Percentiles rank a stretch among this genome's conserved stretches.
Conservation (phyloP, 106 monocot species). For the Ottelia alismoides region DNA sequence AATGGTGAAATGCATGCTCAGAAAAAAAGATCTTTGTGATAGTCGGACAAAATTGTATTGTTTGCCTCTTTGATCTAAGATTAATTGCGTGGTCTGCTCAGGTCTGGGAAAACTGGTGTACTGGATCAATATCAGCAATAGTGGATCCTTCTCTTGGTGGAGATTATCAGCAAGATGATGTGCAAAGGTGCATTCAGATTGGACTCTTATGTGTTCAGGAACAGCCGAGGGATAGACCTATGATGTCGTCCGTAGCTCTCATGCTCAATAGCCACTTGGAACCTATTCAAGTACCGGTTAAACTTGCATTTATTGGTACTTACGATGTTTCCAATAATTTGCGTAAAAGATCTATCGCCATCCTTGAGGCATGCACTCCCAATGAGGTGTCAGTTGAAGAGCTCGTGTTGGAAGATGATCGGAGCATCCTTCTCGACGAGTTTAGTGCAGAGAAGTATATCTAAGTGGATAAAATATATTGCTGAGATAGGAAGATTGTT, state of each 20-base stretch:
- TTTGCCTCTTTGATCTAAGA: not conserved
- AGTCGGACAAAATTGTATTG: not conserved
- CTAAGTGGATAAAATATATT: no score
- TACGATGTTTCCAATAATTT: no score
- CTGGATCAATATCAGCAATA: constrained; percentile 13
- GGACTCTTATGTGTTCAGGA: constrained; percentile 20
- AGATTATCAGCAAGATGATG: not conserved
- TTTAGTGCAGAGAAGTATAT: no score
- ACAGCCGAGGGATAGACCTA: constrained; percentile 3
- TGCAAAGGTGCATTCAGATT: constrained; percentile 7
- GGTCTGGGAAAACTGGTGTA: constrained; percentile 25
- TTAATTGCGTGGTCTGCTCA: not conserved
- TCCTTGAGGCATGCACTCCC: no score
- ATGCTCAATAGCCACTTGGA: constrained; percentile 19
- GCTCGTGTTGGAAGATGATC: no score
- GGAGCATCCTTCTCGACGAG: no score
- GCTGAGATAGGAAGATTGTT: no score
- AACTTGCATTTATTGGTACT: no score
- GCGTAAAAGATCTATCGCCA: no score
- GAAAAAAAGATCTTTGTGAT: not conserved
- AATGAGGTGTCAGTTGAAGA: no score
- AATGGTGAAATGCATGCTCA: no score
- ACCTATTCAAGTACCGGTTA: no score
- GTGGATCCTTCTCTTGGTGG: constrained; percentile 13
- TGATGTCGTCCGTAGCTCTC: constrained; percentile 4